Conservation (phyloP, 805 yeast genomes). For the Geotrichum ghanense region DNA sequence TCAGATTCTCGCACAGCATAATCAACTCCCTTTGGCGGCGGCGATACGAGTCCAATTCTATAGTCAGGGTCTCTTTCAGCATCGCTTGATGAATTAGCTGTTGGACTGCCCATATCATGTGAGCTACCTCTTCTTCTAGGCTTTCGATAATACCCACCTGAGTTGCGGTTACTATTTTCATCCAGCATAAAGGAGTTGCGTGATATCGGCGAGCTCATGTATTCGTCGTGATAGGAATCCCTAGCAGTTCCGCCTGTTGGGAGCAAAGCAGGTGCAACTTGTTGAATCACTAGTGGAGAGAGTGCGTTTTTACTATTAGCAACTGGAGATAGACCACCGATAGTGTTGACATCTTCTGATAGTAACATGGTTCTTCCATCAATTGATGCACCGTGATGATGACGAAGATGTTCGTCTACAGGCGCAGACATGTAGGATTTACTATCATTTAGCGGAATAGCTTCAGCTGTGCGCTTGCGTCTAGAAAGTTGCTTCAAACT, state of each 20-base stretch:
- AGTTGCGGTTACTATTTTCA: neutral
- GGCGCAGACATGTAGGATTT: neutral
- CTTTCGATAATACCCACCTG: conserved; percentile 13
- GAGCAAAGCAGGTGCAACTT: neutral
- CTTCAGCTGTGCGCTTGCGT: neutral
- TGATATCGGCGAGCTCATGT: conserved; percentile 9
- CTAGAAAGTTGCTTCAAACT: conserved; percentile 2
- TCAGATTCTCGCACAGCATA: conserved; percentile 55
- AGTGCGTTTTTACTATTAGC: neutral
- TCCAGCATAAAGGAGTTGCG: conserved; percentile 2
- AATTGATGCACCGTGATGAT: neutral
- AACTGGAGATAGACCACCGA: neutral
- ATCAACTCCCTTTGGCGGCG: neutral
- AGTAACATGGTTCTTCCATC: neutral
- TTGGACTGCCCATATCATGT: conserved; percentile 11
- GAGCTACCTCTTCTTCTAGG: conserved; percentile 15
- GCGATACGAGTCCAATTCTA: conserved; percentile 14
- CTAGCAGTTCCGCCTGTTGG: neutral
- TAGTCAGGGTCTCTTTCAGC: conserved; percentile 13
- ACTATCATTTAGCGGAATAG: neutral
- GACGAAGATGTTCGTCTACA: neutral
- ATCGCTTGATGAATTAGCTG: conserved; percentile 7
- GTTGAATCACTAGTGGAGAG: neutral
- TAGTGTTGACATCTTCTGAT: neutral
- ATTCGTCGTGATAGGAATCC: neutral